A percentile compares a stretch with the other conserved stretches of the same genome.
These are phyloP conservation scores for Colletotrichum neosansevieriae DNA, from an alignment of 2,329 filamentous ascomycete species.

Conservation along the genomic window DNA sequence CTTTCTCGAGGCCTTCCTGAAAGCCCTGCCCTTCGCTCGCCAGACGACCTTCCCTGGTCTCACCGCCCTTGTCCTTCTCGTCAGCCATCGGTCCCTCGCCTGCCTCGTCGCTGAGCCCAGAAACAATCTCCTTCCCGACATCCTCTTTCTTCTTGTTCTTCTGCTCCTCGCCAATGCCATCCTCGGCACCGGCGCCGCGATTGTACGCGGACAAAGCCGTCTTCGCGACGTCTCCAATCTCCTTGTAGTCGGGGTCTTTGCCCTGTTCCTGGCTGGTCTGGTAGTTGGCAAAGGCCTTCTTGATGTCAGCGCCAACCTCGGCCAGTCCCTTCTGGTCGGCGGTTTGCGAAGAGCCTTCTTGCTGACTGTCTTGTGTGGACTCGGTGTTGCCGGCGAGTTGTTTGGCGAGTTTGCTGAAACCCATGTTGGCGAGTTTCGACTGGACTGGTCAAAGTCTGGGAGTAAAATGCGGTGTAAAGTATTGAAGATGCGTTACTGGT, in stretches of 20 bases:
- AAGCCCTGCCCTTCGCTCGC: background rate
- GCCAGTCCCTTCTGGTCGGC: constrained; percentile 27
- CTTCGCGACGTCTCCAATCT: constrained; percentile 40
- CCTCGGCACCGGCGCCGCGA: constrained; percentile 36
- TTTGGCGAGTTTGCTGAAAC: constrained; percentile 45
- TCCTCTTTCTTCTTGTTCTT: constrained; percentile 12
- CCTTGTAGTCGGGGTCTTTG: constrained; percentile 35
- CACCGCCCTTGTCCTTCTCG: background rate
- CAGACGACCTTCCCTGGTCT: background rate
- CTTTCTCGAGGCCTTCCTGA: background rate
- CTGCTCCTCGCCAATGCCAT: constrained; percentile 30
- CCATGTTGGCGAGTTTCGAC: constrained; percentile 40
- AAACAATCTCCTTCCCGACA: constrained; percentile 31
- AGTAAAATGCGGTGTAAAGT: background rate
- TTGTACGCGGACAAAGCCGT: constrained; percentile 48
- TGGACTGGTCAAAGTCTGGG: background rate
- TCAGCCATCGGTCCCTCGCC: background rate
- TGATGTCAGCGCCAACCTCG: constrained; percentile 32
- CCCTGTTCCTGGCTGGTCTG: constrained; percentile 34
- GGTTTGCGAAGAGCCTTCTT: background rate
- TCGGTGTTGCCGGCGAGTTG: constrained; percentile 41
- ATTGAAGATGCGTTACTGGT: background rate
- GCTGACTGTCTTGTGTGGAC: constrained; percentile 23
- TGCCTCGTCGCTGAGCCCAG: background rate
- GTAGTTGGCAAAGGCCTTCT: constrained; percentile 37